These are phyloP conservation scores for Camelina laxa DNA, from an alignment of 345 rosid genomes.

Conservation along the genomic window DNA sequence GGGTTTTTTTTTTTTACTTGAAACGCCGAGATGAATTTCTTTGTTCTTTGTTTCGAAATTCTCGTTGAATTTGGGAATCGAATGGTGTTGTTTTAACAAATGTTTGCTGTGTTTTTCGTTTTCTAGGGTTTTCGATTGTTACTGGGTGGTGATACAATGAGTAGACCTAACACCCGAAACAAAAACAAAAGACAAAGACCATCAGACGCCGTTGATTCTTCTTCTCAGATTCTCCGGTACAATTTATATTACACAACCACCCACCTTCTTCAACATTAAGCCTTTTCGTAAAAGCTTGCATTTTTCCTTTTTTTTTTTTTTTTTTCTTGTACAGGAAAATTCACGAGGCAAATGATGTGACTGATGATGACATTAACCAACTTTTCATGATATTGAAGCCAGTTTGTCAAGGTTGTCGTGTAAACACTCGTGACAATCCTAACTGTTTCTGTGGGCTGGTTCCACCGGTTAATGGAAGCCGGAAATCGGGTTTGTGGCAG, in stretches of 20 bases:
- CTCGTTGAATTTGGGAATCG: slow-evolving; percentile 19
- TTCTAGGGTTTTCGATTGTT: slow-evolving; percentile 42
- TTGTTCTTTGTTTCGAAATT: neutral
- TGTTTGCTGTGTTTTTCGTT: slow-evolving; percentile 5
- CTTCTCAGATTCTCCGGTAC: slow-evolving; percentile 52
- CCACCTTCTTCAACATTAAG: neutral
- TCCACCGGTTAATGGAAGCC: slow-evolving; percentile 82
- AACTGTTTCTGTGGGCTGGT: slow-evolving; percentile 90
- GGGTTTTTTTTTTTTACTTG: slow-evolving; percentile 2
- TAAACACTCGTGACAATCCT: slow-evolving; percentile 89
- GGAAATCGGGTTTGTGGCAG: slow-evolving; percentile 94
- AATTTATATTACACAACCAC: neutral
- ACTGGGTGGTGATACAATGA: slow-evolving; percentile 55
- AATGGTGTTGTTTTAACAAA: slow-evolving; percentile 2
- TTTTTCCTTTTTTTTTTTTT: neutral
- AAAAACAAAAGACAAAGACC: slow-evolving; percentile 68
- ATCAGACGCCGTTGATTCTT: slow-evolving; percentile 50
- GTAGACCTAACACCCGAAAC: slow-evolving; percentile 71
- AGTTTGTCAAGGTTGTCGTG: slow-evolving; percentile 92
- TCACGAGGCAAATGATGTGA: slow-evolving; percentile 63
- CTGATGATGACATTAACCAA: slow-evolving; percentile 66
- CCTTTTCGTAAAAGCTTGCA: neutral
- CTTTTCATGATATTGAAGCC: slow-evolving; percentile 78
- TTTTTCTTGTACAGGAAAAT: slow-evolving; percentile 60
- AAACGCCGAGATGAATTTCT: neutral